phyloP scores from a whole-genome alignment of 306 rosid genomes.

The Mimosa bimucronata region DNA sequence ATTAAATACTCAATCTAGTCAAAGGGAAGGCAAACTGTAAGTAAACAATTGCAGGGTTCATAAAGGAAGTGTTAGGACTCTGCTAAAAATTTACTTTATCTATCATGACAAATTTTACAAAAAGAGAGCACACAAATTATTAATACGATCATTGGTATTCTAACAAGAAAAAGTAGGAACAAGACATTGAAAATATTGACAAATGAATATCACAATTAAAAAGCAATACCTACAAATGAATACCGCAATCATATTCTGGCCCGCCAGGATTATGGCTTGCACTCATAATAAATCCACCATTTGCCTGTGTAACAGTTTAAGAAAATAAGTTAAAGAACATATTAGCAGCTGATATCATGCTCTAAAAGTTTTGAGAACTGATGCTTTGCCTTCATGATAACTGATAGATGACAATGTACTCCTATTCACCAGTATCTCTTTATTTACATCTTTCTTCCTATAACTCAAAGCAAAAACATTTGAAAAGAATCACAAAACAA shows the following conservation, averaged over 20 bases:
- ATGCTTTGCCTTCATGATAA: not conserved
- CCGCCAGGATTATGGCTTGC: slow-evolving; percentile 99
- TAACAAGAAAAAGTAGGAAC: slow-evolving; percentile 27
- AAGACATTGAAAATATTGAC: slow-evolving; percentile 16
- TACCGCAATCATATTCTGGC: slow-evolving; percentile 98
- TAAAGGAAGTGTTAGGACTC: not conserved
- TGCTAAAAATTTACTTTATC: not conserved
- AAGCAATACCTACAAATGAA: slow-evolving; percentile 69
- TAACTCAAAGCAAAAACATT: slow-evolving; percentile 15
- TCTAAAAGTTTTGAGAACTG: not conserved
- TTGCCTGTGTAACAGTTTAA: slow-evolving; percentile 63
- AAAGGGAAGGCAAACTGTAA: slow-evolving; percentile 1
- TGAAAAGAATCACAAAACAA: slow-evolving; percentile 31
- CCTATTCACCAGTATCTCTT: slow-evolving; percentile 14
- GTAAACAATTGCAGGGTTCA: not conserved
- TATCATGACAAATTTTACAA: slow-evolving; percentile 6
- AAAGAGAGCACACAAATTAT: not conserved
- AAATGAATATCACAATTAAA: slow-evolving; percentile 14
- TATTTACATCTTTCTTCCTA: slow-evolving; percentile 27
- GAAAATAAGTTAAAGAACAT: slow-evolving; percentile 20
- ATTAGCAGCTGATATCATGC: slow-evolving; percentile 22
- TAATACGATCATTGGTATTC: slow-evolving; percentile 14
- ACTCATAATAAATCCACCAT: slow-evolving; percentile 99
- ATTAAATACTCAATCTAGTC: too few relatives aligned
- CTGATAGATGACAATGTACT: not conserved